Base-by-base conservation (phyloP, 2,329 filamentous ascomycete genomes). In the Lasiodiplodia hormozganensis region DNA sequence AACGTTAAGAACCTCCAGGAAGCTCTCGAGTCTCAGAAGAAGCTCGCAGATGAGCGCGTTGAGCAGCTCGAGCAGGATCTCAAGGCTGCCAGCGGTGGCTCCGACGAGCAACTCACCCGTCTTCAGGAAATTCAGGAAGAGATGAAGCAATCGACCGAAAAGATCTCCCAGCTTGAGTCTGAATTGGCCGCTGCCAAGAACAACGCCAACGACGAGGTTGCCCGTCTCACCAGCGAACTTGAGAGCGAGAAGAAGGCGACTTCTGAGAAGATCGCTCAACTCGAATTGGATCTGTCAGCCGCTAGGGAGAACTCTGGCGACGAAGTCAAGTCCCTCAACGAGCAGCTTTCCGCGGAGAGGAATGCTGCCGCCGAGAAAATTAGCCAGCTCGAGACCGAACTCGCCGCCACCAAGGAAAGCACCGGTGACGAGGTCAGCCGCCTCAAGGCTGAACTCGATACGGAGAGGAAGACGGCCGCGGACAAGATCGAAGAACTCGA, bases 51-150 rank as follows among this genome's bases (percentile, higher is more conserved):
- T 31, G 60, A 56, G 28, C 51, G 51, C 5, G 38, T 68, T 25
- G n/a, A 54, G 11, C 28, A 53, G n/a, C 67, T 68, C 28, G 67
- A 68, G 38, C 49, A 67, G 21, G 53, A 67, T n/a, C 57, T 68
- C 4, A 62, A 62, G 57, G 65, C 58, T 57, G 36, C 67, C 5
- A 57, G 52, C 47, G 52, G 58, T 38, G 51, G 54, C 52, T 64
- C 38, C 12, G 60, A 51, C 16, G 52, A 57, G 4, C 36, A 64
- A 23, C 23, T 51, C 28, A 56, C 43, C 51, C 60, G 67, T 21
- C 67, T 64, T 25, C 21, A 47, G 23, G 56, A 64, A 31, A 64
- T 64, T 8, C 57, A 68, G 38, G 58, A 49, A 23, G 67, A 68
- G 60, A 64, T 58, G 58, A 54, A 68, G 38, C 18, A 40, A 6